Evolutionary conservation across 2,329 filamentous ascomycete genomes (phyloP).

Genomic region (Penicillium nordicum): DNA sequence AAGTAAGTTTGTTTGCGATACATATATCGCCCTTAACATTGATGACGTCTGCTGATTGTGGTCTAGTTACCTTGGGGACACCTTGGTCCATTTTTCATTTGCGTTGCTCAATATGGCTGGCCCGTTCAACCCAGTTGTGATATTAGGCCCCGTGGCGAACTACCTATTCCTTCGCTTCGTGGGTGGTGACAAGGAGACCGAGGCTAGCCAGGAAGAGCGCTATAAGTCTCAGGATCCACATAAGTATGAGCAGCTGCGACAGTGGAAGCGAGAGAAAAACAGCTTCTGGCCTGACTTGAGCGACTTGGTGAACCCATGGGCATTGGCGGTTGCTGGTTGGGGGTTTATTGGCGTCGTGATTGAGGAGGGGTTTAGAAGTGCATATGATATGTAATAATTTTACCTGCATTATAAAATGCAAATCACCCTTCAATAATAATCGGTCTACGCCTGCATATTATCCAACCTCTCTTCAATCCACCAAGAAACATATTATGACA

Average conservation of each 20-base stretch:
- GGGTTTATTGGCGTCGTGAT: conserved; percentile 50
- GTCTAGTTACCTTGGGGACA: conserved; percentile 58
- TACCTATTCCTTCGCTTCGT: conserved; percentile 58
- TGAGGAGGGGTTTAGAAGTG: conserved; percentile 38
- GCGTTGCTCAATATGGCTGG: conserved; percentile 55
- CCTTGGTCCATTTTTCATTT: conserved; percentile 58
- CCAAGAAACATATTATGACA: too few species aligned
- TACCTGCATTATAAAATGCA: background rate
- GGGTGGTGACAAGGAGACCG: conserved; percentile 56
- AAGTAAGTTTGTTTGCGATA: conserved; percentile 49
- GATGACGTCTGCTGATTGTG: conserved; percentile 3
- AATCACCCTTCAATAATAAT: background rate
- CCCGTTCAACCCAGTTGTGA: conserved; percentile 53
- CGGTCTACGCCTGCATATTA: background rate
- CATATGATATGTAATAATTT: conserved; percentile 1
- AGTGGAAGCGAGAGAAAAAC: conserved; percentile 55
- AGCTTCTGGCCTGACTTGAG: conserved; percentile 56
- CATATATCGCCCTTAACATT: background rate
- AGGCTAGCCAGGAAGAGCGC: conserved; percentile 51
- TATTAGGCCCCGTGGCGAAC: conserved; percentile 57
- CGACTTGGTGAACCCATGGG: conserved; percentile 56
- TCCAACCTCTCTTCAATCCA: background rate
- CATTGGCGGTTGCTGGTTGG: conserved; percentile 51
- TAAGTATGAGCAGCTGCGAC: conserved; percentile 53
- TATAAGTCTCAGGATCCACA: conserved; percentile 50